Evolutionary conservation across 306 rosid species (phyloP).

Genomic region (Cucumis sativus): Cucumber_9930_V3 NC_026661.2:4124501-4125000

Average conservation of each 20-base stretch:
- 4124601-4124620: too few species aligned
- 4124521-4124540: too few species aligned
- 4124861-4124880: not conserved
- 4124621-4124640: too few species aligned
- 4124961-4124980: constrained; percentile 16
- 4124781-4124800: not conserved
- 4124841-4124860: not conserved
- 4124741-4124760: constrained; percentile 7
- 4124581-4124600: too few species aligned
- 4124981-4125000: constrained; percentile 19
- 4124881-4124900: constrained; percentile 18
- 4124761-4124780: not conserved
- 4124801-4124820: not conserved
- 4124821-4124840: not conserved
- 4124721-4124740: not conserved
- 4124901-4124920: constrained; percentile 37
- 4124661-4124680: too few species aligned
- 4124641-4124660: too few species aligned
- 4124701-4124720: too few species aligned
- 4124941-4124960: constrained; percentile 9
- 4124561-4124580: too few species aligned
- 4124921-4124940: constrained; percentile 32
- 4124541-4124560: too few species aligned
- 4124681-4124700: too few species aligned
- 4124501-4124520: too few species aligned